Evolutionary conservation across 768 basidiomycete genomes (phyloP), one percentile per base, ranked within the genome.

Genomic region (Inosperma sp.): DNA sequence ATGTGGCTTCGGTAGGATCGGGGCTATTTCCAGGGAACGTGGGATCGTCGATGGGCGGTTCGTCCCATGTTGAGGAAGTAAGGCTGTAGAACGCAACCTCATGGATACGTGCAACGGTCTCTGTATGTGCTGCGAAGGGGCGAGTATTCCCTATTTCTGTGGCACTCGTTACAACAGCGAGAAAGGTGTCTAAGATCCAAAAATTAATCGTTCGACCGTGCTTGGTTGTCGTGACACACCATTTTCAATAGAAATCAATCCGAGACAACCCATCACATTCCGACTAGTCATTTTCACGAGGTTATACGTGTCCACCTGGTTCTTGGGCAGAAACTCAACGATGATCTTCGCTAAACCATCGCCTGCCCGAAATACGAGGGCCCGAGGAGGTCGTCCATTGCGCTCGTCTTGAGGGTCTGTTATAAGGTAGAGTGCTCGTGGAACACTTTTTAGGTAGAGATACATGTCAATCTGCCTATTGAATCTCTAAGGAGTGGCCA

Each of bases 81-180:
- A 99, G 69, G 59, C 89, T 89, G 70, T 83, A 93, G 72, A 97
- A 98, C 35, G 77, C 83, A 47, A 96, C 92, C 62, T 88, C 84
- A 54, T 93, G 83, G 49, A 99, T 93, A 54, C 83, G 84, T 8
- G 83, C 83, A 13, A 93, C 84, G 19, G 80, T 79, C 67, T 88
- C 83, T 10, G 83, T 73, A 53, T 74, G 65, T 58, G 68, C 56
- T 53, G 78, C 72, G 36, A 82, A 78, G 54, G 83, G 78, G 53
- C 83, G 73, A 37, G 83, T 81, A 62, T 84, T 82, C 37, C 86
- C 90, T 33, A 92, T 69, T 61, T 88, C 85, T 14, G 80, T 84
- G 3, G 89, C 81, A 35, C 84, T 79, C 5, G 84, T 84, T 47
- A 95, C 76, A 34, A 94, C 74, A 14, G 88, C 86, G 22, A 96